Percentiles rank a stretch among this genome's conserved stretches.
Conservation (phyloP, 2,329 filamentous ascomycete species). For the Calonectria honghensis region DNA sequence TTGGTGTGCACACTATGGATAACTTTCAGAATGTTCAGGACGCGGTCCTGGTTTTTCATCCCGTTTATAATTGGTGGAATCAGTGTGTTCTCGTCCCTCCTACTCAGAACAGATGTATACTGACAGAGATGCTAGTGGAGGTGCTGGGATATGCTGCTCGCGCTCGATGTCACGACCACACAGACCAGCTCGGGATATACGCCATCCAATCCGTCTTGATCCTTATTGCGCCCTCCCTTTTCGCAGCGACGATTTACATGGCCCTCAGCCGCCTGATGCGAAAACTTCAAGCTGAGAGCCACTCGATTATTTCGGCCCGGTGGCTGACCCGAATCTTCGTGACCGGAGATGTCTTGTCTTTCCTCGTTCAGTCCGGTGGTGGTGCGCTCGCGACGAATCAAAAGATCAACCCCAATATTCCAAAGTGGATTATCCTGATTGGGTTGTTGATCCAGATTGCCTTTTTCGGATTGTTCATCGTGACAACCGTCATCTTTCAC, state of each 20-base stretch:
- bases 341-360: slow-evolving; percentile 7
- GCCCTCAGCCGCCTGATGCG: slow-evolving; percentile 18
- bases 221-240: slow-evolving; percentile 16
- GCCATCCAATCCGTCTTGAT: slow-evolving; percentile 15
- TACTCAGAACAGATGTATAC: background rate
- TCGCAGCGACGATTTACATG: slow-evolving; percentile 23
- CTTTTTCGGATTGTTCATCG: slow-evolving; percentile 7
- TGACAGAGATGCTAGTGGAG: slow-evolving; percentile 12
- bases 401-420: slow-evolving; percentile 16
- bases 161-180: slow-evolving; percentile 7
- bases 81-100: background rate
- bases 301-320: slow-evolving; percentile 15
- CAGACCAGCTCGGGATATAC: slow-evolving; percentile 17
- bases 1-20: slow-evolving; percentile 9
- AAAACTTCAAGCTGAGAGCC: background rate
- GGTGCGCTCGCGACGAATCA: slow-evolving; percentile 20
- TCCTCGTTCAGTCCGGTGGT: slow-evolving; percentile 7
- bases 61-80: slow-evolving; percentile 1
- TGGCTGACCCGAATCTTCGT: slow-evolving; percentile 13
- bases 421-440: slow-evolving; percentile 8
- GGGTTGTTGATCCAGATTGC: slow-evolving; percentile 9
- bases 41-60: slow-evolving; percentile 14
- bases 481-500: slow-evolving; percentile 12
- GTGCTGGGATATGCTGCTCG: background rate
- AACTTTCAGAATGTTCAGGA: slow-evolving; percentile 3